Base-by-base conservation (phyloP, 176 grass and related monocot genomes). In the Rhynchospora pubera region DNA sequence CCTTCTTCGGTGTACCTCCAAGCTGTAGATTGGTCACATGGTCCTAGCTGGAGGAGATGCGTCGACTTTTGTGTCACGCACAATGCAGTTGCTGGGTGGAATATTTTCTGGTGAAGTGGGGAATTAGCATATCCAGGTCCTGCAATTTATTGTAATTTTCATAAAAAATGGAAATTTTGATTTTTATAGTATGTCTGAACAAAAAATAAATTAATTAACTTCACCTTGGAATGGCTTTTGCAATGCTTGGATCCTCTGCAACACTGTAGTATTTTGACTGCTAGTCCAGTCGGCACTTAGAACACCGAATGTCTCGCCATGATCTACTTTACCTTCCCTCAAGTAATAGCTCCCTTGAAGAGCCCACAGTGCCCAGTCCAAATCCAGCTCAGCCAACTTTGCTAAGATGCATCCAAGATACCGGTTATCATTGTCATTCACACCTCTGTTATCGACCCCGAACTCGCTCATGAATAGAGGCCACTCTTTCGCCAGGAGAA, bases 341-440 rank as follows among this genome's bases (percentile, higher is more conserved):
- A 94, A 76, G 57, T 94, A 98, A 85, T 98, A 98, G 68, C 71
- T 94, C 43, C 95, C 92, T 85, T 98, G 92, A 83, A 98, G 78
- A 47, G 90, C 65, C 95, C 95, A 98, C 23, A 98, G 63, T 64
- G 89, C 95, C 95, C 92, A 98, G 82, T 98, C 95, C 2, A 98
- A 87, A 82, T 94, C 95, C 23, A 86, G 75, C 53, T 93, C 92
- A 22, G 92, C 92, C 3, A 83, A 83, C 5, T 84, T 83, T 3
- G 87, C 87, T 57, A 90, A 81, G 57, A 82, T 72, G 86, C 95
- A 98, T 12, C 87, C 90, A 47, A 91, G 81, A 86, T 91, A 98
- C 16, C 89, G 90, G 85, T 94, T 91, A 87, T 93, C 96, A 32
- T 92, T 93, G 24, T 19, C 52, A 68, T 92, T 94, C 2, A 61